A percentile compares a stretch with the other conserved stretches of the same genome.
Evolutionary conservation across 1,284 basidiomycete genomes (phyloP).

Genomic region (Papiliotrema fonsecae): DNA sequence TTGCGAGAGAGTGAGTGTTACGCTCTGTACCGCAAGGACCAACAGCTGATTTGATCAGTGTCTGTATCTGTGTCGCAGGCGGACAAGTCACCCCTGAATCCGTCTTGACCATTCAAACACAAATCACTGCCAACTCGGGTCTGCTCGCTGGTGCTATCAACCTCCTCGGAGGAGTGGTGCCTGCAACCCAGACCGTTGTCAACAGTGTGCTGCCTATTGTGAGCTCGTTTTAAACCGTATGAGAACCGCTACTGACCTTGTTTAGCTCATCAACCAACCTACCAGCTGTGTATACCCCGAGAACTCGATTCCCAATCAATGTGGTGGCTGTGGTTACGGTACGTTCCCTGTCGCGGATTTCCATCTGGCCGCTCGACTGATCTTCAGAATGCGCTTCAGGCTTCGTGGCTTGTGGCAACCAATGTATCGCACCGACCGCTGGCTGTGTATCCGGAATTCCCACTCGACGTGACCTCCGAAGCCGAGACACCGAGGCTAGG

Average conservation of each 20-base stretch:
- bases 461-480: background rate
- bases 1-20: too few relatives aligned
- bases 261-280: background rate
- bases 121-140: background rate
- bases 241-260: too few relatives aligned
- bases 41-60: conserved; percentile 2
- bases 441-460: conserved; percentile 3
- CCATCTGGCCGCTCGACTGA: background rate
- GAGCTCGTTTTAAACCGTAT: background rate
- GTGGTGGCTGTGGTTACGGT: conserved; percentile 8
- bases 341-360: background rate
- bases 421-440: conserved; percentile 5
- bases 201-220: background rate
- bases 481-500: too few relatives aligned
- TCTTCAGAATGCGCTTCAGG: conserved; percentile 4
- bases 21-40: too few relatives aligned
- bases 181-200: background rate
- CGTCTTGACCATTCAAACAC: background rate
- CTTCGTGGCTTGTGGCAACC: conserved; percentile 2
- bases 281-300: conserved; percentile 2
- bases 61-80: conserved; percentile 7
- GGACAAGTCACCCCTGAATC: conserved; percentile 7
- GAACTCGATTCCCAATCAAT: conserved; percentile 2
- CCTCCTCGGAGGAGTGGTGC: background rate
- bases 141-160: background rate